Conservation (phyloP, 2,329 filamentous ascomycete genomes). For the Phialophora tarda region DNA sequence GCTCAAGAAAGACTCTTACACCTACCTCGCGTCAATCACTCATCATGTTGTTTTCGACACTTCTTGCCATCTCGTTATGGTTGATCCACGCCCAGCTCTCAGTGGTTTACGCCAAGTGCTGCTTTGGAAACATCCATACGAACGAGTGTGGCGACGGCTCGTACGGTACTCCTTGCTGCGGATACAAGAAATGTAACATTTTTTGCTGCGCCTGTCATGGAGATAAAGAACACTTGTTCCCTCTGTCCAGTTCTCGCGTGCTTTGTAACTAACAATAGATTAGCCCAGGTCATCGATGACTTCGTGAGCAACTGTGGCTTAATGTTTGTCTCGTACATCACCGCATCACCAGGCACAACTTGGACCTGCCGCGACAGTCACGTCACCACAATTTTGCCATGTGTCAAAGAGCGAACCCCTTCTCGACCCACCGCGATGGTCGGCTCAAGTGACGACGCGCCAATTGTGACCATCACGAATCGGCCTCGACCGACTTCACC, state of each 20-base stretch:
- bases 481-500: constrained; percentile 3
- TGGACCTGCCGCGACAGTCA: constrained; percentile 22
- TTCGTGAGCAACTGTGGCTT: not conserved
- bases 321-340: constrained; percentile 2
- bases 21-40: not conserved
- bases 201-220: constrained; percentile 19
- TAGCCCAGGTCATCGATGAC: constrained; percentile 7
- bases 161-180: constrained; percentile 14
- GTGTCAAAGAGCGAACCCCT: not conserved
- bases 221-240: not conserved
- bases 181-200: constrained; percentile 17
- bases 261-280: not conserved
- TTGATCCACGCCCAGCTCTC: not conserved
- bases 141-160: constrained; percentile 7
- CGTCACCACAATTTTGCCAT: not conserved
- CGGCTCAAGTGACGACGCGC: not conserved
- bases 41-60: constrained; percentile 10
- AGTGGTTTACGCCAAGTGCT: constrained; percentile 11
- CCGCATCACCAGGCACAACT: constrained; percentile 2
- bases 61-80: not conserved
- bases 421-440: not conserved
- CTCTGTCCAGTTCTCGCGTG: not conserved
- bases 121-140: not conserved
- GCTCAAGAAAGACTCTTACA: not conserved
- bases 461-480: not conserved